Evolutionary conservation across 495 filamentous ascomycete genomes (phyloP).

Genomic region (Penicillium canariense): DNA sequence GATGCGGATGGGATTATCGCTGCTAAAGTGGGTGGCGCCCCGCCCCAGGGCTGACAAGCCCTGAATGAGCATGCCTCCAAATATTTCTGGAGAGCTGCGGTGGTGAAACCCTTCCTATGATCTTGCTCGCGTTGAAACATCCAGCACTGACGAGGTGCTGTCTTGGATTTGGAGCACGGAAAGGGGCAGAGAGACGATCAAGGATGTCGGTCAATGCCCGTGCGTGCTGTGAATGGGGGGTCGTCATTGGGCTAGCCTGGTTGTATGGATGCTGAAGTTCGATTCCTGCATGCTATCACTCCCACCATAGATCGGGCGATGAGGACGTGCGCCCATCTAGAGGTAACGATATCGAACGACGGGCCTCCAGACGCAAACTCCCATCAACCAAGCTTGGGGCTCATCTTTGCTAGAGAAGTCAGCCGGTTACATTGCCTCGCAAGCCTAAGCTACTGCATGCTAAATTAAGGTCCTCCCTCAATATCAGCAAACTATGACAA

Average conservation of each 20-base stretch:
- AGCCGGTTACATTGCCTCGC: background rate
- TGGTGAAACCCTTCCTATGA: slow-evolving; percentile 25
- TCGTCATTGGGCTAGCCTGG: background rate
- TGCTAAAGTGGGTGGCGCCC: background rate
- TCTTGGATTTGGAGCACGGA: background rate
- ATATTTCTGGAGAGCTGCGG: background rate
- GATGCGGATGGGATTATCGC: slow-evolving; percentile 12
- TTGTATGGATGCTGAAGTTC: background rate
- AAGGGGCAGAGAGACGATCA: background rate
- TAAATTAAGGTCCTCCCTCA: background rate
- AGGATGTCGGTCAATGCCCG: background rate
- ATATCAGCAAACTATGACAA: background rate
- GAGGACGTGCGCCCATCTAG: background rate
- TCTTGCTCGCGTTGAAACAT: slow-evolving; percentile 16
- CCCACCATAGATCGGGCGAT: background rate
- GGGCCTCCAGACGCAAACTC: too few relatives aligned
- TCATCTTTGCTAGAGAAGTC: background rate
- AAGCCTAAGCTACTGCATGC: background rate
- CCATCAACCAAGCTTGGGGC: background rate
- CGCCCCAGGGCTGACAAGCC: background rate
- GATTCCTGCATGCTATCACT: background rate
- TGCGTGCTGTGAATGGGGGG: background rate
- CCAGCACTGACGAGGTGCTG: background rate
- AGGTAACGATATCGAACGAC: background rate
- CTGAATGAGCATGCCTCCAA: background rate